phyloP scores from a whole-genome alignment of 768 basidiomycete species.

The Phanerochaete carnosa region DNA sequence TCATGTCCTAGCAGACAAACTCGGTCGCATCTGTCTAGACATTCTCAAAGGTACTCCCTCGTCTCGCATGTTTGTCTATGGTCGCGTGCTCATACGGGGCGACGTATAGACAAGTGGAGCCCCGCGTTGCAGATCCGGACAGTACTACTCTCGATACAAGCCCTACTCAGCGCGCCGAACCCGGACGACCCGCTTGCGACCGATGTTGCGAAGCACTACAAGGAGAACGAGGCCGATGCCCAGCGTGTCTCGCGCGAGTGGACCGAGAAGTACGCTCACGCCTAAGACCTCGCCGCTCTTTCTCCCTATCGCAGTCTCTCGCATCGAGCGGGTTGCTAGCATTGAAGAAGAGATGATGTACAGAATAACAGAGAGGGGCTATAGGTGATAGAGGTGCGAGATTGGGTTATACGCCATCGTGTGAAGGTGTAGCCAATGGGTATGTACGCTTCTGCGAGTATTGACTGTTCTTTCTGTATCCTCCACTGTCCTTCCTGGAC shows the following conservation, averaged over 20 bases:
- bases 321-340: background rate
- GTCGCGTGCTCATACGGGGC: background rate
- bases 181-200: slow-evolving; percentile 94
- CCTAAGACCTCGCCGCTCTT: slow-evolving; percentile 2
- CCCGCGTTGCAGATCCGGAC: slow-evolving; percentile 98
- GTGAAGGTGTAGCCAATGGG: background rate
- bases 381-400: background rate
- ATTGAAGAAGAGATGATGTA: too few species aligned
- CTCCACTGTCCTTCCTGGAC: background rate
- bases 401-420: background rate
- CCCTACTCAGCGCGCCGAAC: slow-evolving; percentile 93
- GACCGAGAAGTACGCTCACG: slow-evolving; percentile 82
- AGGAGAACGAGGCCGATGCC: slow-evolving; percentile 93
- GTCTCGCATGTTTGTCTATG: background rate
- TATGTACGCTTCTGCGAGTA: background rate
- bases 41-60: slow-evolving; percentile 81
- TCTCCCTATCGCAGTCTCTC: too few species aligned
- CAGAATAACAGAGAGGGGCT: background rate
- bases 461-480: background rate
- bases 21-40: slow-evolving; percentile 96
- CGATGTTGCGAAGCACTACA: slow-evolving; percentile 97
- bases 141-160: slow-evolving; percentile 94
- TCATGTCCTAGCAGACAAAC: slow-evolving; percentile 68
- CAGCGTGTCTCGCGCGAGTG: slow-evolving; percentile 91
- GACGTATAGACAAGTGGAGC: slow-evolving; percentile 89